Percentiles rank a stretch among this genome's conserved stretches.
Conservation (phyloP, 2,329 filamentous ascomycete genomes). For the Fusarium sp. region DNA sequence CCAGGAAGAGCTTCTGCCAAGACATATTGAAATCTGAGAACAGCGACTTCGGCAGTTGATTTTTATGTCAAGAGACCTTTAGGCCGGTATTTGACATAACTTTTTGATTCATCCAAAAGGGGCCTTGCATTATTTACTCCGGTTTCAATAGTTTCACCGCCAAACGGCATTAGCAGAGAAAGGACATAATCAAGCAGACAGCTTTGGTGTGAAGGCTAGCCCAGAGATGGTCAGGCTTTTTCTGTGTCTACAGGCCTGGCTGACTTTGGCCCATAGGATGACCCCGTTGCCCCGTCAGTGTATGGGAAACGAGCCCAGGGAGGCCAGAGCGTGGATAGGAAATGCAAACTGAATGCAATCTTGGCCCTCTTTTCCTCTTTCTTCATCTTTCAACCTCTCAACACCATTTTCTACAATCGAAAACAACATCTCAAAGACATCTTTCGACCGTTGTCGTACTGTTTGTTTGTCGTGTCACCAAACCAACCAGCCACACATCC, state of each 20-base stretch:
- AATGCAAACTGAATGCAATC: slow-evolving; percentile 35
- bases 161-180: slow-evolving; percentile 23
- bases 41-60: background rate
- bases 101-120: slow-evolving; percentile 14
- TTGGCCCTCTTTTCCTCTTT: slow-evolving; percentile 35
- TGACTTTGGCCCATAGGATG: slow-evolving; percentile 20
- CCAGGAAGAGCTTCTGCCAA: background rate
- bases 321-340: slow-evolving; percentile 39
- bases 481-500: slow-evolving; percentile 27
- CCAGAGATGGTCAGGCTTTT: background rate
- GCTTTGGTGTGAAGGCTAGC: too few relatives aligned
- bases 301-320: slow-evolving; percentile 38
- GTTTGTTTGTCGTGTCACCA: slow-evolving; percentile 11
- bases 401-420: slow-evolving; percentile 25
- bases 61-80: slow-evolving; percentile 17
- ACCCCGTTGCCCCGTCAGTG: slow-evolving; percentile 46
- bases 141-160: slow-evolving; percentile 35
- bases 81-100: slow-evolving; percentile 9
- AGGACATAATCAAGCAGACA: slow-evolving; percentile 3
- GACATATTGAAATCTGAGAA: background rate
- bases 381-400: slow-evolving; percentile 39
- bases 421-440: slow-evolving; percentile 13
- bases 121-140: slow-evolving; percentile 32
- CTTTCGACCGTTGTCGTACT: background rate
- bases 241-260: slow-evolving; percentile 4